Evolutionary conservation across 2,329 filamentous ascomycete species (phyloP), one percentile per base, ranked within the genome.

Genomic region (Fusarium udum): DNA sequence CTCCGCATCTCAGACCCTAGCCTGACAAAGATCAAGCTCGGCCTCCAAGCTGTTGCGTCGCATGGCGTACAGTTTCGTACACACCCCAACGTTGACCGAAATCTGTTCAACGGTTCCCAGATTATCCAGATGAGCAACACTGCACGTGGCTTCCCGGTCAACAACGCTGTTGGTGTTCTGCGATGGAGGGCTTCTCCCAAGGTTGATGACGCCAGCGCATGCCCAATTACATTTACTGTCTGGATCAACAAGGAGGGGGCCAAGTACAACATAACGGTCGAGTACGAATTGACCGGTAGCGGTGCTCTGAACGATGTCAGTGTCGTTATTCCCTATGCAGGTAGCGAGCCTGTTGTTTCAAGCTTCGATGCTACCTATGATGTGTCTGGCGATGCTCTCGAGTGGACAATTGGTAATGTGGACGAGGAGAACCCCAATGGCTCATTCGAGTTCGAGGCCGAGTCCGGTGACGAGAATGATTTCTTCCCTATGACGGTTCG

Each of bases 401-500:
- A 98, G 81, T 99, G 96, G 96, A 93, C 92, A 46, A 93, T 99
- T 77, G 95, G 96, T 69, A 89, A 90, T 9, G 91, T 98, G 45
- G 93, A 95, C 78, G 92, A 94, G 57, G 92, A 92, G 65, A 97
- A 96, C 80, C 85, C 91, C 24, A 95, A 87, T 45, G 96, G 96
- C 24, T 92, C 93, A 52, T 98, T 99, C 79, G 96, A 99, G 82
- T 98, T 99, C 75, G 96, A 98, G 83, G 94, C 95, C 3, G 91
- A 93, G 81, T 93, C 93, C 16, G 90, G 91, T 62, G 93, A 95
- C 75, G 96, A 98, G 80, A 92, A 94, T 64, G 95, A 98, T 78
- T 98, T 98, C 86, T 99, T 99, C 91, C 96, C 96, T 3, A 98
- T 99, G 95, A 92, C 90, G 61, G 91, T 98, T 69, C 89, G 91